These are phyloP conservation scores for Penstemon davidsonii DNA, from an alignment of 257 asterid genomes.

Conservation along the genomic window DNA sequence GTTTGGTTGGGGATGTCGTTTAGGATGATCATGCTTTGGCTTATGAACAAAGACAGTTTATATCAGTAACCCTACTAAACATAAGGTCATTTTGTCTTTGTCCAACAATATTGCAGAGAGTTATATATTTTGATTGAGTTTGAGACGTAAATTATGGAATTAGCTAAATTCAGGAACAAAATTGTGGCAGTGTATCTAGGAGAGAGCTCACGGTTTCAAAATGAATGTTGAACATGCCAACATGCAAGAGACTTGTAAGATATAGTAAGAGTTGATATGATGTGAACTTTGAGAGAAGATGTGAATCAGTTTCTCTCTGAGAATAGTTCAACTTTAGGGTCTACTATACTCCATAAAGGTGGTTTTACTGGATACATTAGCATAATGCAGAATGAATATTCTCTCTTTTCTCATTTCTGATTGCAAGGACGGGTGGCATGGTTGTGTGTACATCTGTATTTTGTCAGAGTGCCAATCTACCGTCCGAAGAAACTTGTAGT, in stretches of 20 bases:
- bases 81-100: not conserved
- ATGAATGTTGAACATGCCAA: not conserved
- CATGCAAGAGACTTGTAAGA: not conserved
- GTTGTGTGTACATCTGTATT: not conserved
- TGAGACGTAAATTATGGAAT: too few species aligned
- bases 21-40: too few species aligned
- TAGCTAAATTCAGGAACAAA: not conserved
- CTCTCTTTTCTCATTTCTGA: not conserved
- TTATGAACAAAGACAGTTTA: not conserved
- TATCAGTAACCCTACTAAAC: not conserved
- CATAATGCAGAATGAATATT: not conserved
- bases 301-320: not conserved
- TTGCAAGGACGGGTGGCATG: not conserved
- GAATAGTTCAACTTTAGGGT: not conserved
- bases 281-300: not conserved
- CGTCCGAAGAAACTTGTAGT: conserved; percentile 10
- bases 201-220: not conserved
- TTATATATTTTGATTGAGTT: too few species aligned
- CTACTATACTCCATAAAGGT: not conserved
- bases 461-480: not conserved
- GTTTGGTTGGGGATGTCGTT: too few species aligned
- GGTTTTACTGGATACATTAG: not conserved
- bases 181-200: conserved; percentile 1
- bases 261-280: conserved; percentile 6
- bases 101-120: too few species aligned